Base-by-base conservation (phyloP, 1,139 yeast genomes). In the Candida albicans region DNA sequence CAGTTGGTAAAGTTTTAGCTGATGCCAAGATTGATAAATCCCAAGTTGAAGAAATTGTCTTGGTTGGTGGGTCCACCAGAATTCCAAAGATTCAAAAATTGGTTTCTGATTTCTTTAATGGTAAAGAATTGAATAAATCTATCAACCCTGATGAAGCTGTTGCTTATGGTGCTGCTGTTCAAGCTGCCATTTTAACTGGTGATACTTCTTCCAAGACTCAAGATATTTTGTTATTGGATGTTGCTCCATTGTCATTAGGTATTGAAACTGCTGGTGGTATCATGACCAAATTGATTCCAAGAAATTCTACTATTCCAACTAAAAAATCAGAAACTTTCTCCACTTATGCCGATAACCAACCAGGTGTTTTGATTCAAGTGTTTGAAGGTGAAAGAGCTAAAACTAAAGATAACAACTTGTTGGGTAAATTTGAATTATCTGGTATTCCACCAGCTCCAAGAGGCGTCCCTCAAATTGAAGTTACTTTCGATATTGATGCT, bases 361-460 rank as follows among this genome's bases (percentile, higher is more conserved):
- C 95, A 52, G 91, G 95, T 64, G 97, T 91, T 46, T 77, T 88
- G 70, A 91, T 91, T 66, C 96, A 89, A 75, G 96, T 91, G 43
- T 91, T 71, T 65, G 97, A 91, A 73, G 98, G 98, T 79, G 98
- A 91, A 75, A 88, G 97, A 75, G 85, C 97, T 39, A 80, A 84
- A 74, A 89, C 95, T 46, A 90, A 87, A 75, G 97, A 91, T 73
- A 91, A 91, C 77, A 91, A 91, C 76, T 75, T 85, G 64, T 81
- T 91, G 58, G 98, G 97, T 70, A 89, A 90, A 73, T 91, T 91
- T 61, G 96, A 91, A 67, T 81, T 91, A 58, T 77, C 89, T 40
- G 96, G 96, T 61, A 90, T 91, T 54, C 97, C 98, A 60, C 96
- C 97, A 48, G 95, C 97, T 37, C 97, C 97, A 71, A 87, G 96